Base-by-base conservation (phyloP, 208 protist genomes). In the Wallacemonas sp. region DNA sequence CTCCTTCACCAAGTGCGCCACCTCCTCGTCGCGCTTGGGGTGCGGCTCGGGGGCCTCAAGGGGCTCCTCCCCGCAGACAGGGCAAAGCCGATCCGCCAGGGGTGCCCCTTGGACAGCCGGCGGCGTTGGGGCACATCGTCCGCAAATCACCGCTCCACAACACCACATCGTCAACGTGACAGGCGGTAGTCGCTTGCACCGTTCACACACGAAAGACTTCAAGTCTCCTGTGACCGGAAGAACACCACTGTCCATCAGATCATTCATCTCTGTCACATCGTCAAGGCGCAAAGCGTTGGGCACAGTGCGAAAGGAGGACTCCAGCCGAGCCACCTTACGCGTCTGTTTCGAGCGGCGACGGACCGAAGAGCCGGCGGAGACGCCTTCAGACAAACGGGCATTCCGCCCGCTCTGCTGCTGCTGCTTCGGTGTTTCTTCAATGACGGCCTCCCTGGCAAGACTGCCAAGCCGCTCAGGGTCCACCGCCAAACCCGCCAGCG, bases 111-210 rank as follows among this genome's bases (percentile, higher is more conserved):
- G 68, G 5, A 79, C 70, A 1, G 74, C 76, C 5, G 79, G 75
- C 1, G 82, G 77, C 14, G 80, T 79, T 0, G 88, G 84, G 22
- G 72, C 77, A 66, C 88, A 94, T 12, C 54, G 41, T 24, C 71
- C 38, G 65, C 88, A 94, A 30, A 94, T 19, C 39, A 91, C 62
- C 3, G 77, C 75, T n/a, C 82, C 88, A 59, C 88, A 94, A 68
- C 88, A 94, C 4, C 80, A 84, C 76, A 90, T 88, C 28, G 88
- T 94, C 1, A 90, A 66, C 44, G 83, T 91, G 26, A 78, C 53
- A 11, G 55, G 53, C 14, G 88, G 88, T 8, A 94, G 58, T 1
- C 64, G 65, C n/a, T 54, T 44, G 64, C 88, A 94, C 54, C 79
- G 72, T 19, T 46, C 49, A 55, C 88, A 94, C 24, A 84, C 72